Percentiles rank a stretch among this genome's conserved stretches.
Conservation (phyloP, 176 grass and related monocot species). For the Bromus sterilis region DNA sequence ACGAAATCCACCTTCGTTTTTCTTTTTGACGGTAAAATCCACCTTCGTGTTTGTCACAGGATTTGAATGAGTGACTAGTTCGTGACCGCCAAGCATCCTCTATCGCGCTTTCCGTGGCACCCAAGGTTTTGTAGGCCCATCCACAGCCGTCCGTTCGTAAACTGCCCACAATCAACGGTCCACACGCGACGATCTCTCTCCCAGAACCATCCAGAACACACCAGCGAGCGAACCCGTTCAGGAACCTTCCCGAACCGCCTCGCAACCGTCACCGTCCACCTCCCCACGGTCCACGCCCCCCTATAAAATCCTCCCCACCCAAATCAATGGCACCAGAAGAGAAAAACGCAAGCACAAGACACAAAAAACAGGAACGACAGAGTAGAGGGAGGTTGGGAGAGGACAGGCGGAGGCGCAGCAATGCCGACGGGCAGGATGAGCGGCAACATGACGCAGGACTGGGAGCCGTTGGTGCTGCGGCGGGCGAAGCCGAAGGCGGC, state of each 20-base stretch:
- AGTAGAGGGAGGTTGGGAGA: neutral
- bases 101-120: neutral
- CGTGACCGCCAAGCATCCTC: neutral
- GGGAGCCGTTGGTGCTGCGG: slow-evolving; percentile 79
- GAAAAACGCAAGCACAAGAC: neutral
- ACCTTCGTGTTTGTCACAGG: neutral
- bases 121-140: neutral
- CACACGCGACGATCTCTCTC: neutral
- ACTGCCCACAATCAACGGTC: neutral
- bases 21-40: too few species aligned
- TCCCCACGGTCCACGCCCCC: neutral
- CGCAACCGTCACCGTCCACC: neutral
- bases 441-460: slow-evolving; percentile 76
- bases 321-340: neutral
- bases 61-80: neutral
- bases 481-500: slow-evolving; percentile 46
- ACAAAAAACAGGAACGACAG: neutral
- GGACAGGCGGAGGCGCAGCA: too few species aligned
- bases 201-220: slow-evolving; percentile 13
- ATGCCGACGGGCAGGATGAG: slow-evolving; percentile 49
- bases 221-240: neutral
- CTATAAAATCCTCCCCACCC: neutral
- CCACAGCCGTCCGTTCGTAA: neutral
- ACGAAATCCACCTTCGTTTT: too few species aligned
- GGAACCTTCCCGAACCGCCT: slow-evolving; percentile 19